Evolutionary conservation across 1,139 yeast species (phyloP).

Genomic region (Casaregolazyma suthepensis): DNA sequence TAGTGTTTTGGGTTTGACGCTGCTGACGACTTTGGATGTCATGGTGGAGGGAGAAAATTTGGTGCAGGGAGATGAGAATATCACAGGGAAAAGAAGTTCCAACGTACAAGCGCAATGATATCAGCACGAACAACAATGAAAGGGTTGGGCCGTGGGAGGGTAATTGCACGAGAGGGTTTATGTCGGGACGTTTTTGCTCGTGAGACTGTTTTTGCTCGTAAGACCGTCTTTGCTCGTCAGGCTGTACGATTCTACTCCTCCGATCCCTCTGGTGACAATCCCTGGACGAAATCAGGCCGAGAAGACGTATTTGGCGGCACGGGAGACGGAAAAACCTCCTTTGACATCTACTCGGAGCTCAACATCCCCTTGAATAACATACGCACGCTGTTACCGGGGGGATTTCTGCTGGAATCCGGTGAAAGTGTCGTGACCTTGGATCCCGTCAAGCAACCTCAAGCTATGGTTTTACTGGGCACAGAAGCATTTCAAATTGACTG

Average conservation of each 20-base stretch:
- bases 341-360: conserved; percentile 31
- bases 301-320: conserved; percentile 8
- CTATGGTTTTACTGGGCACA: conserved; percentile 53
- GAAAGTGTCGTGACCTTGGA: conserved; percentile 44
- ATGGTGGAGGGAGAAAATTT: conserved; percentile 11
- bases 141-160: not conserved
- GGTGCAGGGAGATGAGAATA: not conserved
- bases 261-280: conserved; percentile 5
- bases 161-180: not conserved
- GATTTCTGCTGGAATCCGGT: conserved; percentile 44
- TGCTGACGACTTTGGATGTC: conserved; percentile 24
- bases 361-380: conserved; percentile 34
- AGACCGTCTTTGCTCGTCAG: no score
- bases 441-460: conserved; percentile 41
- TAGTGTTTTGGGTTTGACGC: conserved; percentile 37
- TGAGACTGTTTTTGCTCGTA: not conserved
- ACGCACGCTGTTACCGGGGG: conserved; percentile 41
- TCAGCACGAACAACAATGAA: not conserved
- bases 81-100: no score
- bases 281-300: conserved; percentile 5
- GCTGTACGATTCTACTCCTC: not conserved
- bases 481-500: conserved; percentile 61
- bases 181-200: not conserved
- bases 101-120: not conserved
- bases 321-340: conserved; percentile 5